Base-by-base conservation (phyloP, 192 early-diverging fungal genomes). In the Umbelopsis sp. region DNA sequence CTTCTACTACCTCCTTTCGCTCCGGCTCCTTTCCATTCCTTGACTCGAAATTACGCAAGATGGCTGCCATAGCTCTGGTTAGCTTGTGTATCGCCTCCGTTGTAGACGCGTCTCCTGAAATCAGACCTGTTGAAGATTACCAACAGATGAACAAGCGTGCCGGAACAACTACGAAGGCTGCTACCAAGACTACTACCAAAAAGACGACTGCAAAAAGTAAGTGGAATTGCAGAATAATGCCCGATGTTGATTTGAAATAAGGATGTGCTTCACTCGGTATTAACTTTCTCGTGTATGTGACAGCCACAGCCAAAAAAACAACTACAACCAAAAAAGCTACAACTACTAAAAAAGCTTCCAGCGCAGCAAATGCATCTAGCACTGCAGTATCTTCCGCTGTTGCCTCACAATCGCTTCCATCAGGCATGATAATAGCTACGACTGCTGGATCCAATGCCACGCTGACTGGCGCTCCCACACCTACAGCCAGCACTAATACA, bases 21-120 rank as follows among this genome's bases (percentile, higher is more conserved):
- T 34, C 56, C 29, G 56, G 56, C 56, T 62, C 56, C 56, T 62
- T 62, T 62, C 56, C 56, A 62, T 32, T 62, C 56, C 26, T 62
- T 62, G 29, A 36, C n/a, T 62, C 56, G 29, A 29, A 32, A 62
- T 62, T 62, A 12, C 56, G 34, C 56, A 29, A 62, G 56, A 62
- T 62, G 56, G 56, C 56, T n/a, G 29, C 56, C 17, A 34, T 62
- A 14, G 56, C 56, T 31, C 26, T 62, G 31, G 56, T 26, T 62
- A 62, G 56, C 56, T 62, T 62, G 56, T 62, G 56, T 62, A 62
- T 62, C 4, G 56, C 56, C 20, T 22, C 56, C 5, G 31, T 34
- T 7, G 31, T 62, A 16, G 56, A 62, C 26, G 56, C 56, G 26
- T 29, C 56, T 20, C 31, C 56, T 17, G 31, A 34, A 14, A 32